Evolutionary conservation across 768 basidiomycete genomes (phyloP).

Genomic region (Paxillus involutus): DNA sequence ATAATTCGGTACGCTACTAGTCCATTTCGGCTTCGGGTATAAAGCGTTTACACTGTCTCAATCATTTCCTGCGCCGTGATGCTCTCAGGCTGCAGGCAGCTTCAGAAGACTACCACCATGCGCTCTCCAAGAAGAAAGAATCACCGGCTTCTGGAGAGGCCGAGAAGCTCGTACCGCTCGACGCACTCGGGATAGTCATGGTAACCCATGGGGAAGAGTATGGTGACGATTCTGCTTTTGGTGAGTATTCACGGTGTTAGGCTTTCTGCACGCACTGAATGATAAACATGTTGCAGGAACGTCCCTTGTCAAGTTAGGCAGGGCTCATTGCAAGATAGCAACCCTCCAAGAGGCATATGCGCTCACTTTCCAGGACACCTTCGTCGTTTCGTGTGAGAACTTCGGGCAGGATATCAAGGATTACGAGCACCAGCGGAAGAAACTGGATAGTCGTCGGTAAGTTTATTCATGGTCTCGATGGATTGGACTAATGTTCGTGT

Average conservation of each 20-base stretch:
- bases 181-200: constrained; percentile 85
- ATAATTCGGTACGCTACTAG: constrained; percentile 62
- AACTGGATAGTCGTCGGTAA: constrained; percentile 81
- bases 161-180: constrained; percentile 75
- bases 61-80: not conserved
- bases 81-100: constrained; percentile 63
- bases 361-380: constrained; percentile 70
- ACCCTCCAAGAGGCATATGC: constrained; percentile 83
- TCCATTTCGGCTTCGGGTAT: not conserved
- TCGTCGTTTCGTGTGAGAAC: constrained; percentile 61
- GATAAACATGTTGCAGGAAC: constrained; percentile 44
- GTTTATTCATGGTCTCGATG: constrained; percentile 10
- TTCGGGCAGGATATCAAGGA: constrained; percentile 80
- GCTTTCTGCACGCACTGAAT: not conserved
- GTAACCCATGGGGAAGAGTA: constrained; percentile 82
- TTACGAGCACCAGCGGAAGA: constrained; percentile 79
- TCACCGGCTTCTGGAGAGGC: constrained; percentile 57
- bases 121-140: constrained; percentile 74
- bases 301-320: constrained; percentile 73
- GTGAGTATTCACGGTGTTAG: constrained; percentile 34
- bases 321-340: constrained; percentile 83
- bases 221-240: constrained; percentile 72
- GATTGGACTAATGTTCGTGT: not conserved
- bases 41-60: constrained; percentile 2
- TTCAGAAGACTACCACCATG: constrained; percentile 68